Conservation (phyloP, 805 yeast species). For the Hanseniaspora meyeri region DNA sequence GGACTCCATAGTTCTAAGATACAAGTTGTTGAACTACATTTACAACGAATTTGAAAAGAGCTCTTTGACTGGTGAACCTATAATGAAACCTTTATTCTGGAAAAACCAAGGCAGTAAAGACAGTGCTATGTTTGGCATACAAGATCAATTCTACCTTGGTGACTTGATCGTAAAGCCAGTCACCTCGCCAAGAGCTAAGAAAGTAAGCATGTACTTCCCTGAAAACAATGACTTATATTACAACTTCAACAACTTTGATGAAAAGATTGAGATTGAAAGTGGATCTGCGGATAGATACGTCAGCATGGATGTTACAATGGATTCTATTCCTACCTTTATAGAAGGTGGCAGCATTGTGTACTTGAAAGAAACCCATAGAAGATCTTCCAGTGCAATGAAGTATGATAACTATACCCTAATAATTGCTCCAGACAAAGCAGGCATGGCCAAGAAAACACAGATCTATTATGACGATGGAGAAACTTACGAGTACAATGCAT, state of each 20-base stretch:
- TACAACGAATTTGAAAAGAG: slow-evolving; percentile 69
- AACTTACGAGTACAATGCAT: slow-evolving; percentile 39
- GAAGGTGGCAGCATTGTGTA: slow-evolving; percentile 71
- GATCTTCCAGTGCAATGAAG: slow-evolving; percentile 64
- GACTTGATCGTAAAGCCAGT: slow-evolving; percentile 76
- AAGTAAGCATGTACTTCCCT: slow-evolving; percentile 30
- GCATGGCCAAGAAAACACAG: slow-evolving; percentile 41
- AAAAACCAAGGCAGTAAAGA: slow-evolving; percentile 35
- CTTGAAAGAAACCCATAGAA: slow-evolving; percentile 59
- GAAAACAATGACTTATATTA: slow-evolving; percentile 42
- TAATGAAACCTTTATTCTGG: slow-evolving; percentile 57
- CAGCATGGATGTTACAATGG: slow-evolving; percentile 34
- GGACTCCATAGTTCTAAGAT: slow-evolving; percentile 62
- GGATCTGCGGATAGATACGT: slow-evolving; percentile 19
- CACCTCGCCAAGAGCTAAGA: slow-evolving; percentile 38
- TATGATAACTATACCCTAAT: slow-evolving; percentile 71
- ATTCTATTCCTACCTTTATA: slow-evolving; percentile 56
- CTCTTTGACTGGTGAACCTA: slow-evolving; percentile 50
- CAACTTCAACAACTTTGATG: slow-evolving; percentile 34
- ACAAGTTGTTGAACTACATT: slow-evolving; percentile 60
- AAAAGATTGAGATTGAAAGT: slow-evolving; percentile 29
- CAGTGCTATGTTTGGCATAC: slow-evolving; percentile 41
- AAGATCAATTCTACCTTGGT: slow-evolving; percentile 76
- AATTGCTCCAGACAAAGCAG: slow-evolving; percentile 41
- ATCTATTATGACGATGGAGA: slow-evolving; percentile 81